These are phyloP conservation scores for Cryptococcus floricola DNA, from an alignment of 1,284 basidiomycete species.

Conservation along the genomic window DNA sequence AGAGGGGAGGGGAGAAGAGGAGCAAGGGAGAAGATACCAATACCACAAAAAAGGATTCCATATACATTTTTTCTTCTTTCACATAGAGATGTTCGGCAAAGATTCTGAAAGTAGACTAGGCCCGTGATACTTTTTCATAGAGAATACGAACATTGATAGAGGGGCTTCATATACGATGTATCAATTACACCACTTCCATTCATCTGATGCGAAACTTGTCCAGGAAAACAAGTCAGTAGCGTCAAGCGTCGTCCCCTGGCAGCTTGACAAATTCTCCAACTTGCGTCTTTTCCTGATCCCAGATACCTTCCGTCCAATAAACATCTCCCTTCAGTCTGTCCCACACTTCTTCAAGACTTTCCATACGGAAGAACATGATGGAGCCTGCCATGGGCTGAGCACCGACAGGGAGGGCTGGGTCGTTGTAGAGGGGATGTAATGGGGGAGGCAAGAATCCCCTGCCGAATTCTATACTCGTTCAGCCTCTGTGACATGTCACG, in stretches of 20 bases:
- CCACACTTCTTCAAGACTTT: slow-evolving; percentile 33
- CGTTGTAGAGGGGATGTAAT: slow-evolving; percentile 14
- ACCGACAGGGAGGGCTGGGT: slow-evolving; percentile 8
- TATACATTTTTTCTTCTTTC: neutral
- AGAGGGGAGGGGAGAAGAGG: neutral
- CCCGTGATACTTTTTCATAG: neutral
- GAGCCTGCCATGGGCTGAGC: slow-evolving; percentile 36
- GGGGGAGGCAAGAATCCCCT: slow-evolving; percentile 30
- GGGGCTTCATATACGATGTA: neutral
- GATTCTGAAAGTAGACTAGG: neutral
- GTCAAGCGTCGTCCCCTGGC: slow-evolving; percentile 2
- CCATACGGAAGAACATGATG: slow-evolving; percentile 37
- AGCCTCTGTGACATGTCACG: neutral
- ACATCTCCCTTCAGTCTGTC: slow-evolving; percentile 38
- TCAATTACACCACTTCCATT: neutral
- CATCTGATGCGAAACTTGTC: too few relatives aligned
- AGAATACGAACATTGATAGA: slow-evolving; percentile 6
- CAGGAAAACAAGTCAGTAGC: too few relatives aligned
- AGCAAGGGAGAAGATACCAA: neutral
- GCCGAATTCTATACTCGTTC: slow-evolving; percentile 27
- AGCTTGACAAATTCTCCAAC: slow-evolving; percentile 36
- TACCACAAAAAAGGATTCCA: neutral
- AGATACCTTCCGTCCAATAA: slow-evolving; percentile 45
- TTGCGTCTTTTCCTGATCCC: slow-evolving; percentile 36
- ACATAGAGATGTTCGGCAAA: slow-evolving; percentile 1